Evolutionary conservation across 495 filamentous ascomycete species (phyloP), one percentile per base, ranked within the genome.

Genomic region (Trichodelitschia bisporula): DNA sequence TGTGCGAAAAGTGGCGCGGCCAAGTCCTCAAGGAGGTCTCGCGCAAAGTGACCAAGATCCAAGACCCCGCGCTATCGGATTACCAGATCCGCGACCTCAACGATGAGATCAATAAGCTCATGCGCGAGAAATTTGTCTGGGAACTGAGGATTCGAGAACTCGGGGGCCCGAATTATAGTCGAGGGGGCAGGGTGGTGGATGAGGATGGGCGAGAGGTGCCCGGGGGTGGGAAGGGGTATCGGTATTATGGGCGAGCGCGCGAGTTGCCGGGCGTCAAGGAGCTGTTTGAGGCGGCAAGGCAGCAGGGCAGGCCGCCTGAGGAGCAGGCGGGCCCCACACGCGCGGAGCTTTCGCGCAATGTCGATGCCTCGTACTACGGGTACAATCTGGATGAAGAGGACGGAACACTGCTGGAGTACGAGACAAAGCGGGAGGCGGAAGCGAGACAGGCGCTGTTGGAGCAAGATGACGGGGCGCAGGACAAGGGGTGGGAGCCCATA

Each of bases 121-220:
- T 97, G 77, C 72, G 80, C 31, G 86, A 97, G 61, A 97, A 97
- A 52, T 76, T 80, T 57, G 77, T 86, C 62, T 97, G 86, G 86
- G 86, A 97, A 55, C 66, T 80, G 48, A 86, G 91, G 51, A 92
- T 97, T 33, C 64, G 82, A 26, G 80, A 83, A 40, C 50, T 95
- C 19, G 89, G 89, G 27, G 86, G 86, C 10, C 89, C 89, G 24
- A 95, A 93, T 53, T 97, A 93, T 49, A 95, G 89, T 83, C 62
- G 86, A n/a, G 78, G 66, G 1, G 80, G 69, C 18, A 65, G 74
- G 36, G 69, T 91, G 18, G 78, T 77, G 50, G 86, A 93, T 54
- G 86, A 92, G 38, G 73, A 90, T 24, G 86, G 86, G 2, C 59
- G 73, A 18, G 89, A 92, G 51, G 77, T 97, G 4, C 73, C 74